These are phyloP conservation scores for Mucor irregularis DNA, from an alignment of 371 early-diverging fungal genomes.

Conservation along the genomic window DNA sequence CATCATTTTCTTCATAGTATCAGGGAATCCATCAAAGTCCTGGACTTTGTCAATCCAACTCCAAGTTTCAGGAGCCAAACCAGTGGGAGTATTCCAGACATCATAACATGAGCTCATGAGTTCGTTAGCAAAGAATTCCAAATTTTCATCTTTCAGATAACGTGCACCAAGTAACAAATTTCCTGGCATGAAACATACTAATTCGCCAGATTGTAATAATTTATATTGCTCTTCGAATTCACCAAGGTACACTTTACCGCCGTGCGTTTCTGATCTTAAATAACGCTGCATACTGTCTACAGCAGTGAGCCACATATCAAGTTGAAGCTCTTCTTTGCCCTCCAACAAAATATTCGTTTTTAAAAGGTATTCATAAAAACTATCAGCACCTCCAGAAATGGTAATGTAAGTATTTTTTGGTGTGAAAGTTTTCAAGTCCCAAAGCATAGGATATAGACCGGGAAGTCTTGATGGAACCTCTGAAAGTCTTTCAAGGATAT, in stretches of 20 bases:
- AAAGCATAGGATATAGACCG: conserved; percentile 75
- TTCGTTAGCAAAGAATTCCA: conserved; percentile 30
- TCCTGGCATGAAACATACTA: conserved; percentile 53
- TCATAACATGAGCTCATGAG: conserved; percentile 44
- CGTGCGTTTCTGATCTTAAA: conserved; percentile 38
- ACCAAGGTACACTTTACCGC: conserved; percentile 39
- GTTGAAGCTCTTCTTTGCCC: conserved; percentile 48
- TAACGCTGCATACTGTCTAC: conserved; percentile 47
- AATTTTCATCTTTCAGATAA: conserved; percentile 27
- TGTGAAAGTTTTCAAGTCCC: conserved; percentile 31
- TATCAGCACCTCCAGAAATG: conserved; percentile 73
- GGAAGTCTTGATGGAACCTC: conserved; percentile 52
- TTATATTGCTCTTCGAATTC: conserved; percentile 32
- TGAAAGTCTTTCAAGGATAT: conserved; percentile 60
- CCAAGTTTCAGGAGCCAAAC: conserved; percentile 49
- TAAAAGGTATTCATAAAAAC: conserved; percentile 86
- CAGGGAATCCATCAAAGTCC: conserved; percentile 21
- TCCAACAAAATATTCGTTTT: conserved; percentile 66
- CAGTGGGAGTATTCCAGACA: conserved; percentile 44
- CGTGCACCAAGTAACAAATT: conserved; percentile 42
- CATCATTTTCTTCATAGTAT: conserved; percentile 28
- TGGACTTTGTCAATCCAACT: conserved; percentile 42
- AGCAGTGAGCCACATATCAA: conserved; percentile 44
- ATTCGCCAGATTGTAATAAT: conserved; percentile 37
- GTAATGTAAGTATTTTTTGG: conserved; percentile 56